Conservation (phyloP, 352 stramenopile genomes). For the Phytophthora syringae region DNA sequence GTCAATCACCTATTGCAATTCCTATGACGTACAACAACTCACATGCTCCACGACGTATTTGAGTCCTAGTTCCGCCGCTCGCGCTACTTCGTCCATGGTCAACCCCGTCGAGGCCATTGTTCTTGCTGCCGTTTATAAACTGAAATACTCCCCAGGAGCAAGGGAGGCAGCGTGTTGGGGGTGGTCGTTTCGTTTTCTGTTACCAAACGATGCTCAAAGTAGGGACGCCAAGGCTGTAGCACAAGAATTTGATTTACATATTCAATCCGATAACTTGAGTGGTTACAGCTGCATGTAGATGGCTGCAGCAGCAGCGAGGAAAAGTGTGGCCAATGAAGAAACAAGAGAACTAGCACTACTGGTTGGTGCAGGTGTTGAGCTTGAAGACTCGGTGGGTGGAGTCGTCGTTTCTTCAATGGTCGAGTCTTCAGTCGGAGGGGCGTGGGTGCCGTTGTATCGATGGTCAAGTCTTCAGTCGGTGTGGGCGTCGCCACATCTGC, state of each 20-base stretch:
- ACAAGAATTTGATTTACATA: too few species aligned
- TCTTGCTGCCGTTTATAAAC: not conserved
- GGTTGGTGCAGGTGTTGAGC: constrained; percentile 16
- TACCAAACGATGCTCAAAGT: too few species aligned
- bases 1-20: too few species aligned
- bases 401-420: constrained; percentile 7
- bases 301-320: not conserved
- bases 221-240: too few species aligned
- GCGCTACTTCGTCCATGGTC: constrained; percentile 36
- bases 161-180: not conserved
- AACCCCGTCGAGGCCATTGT: constrained; percentile 14
- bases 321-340: not conserved
- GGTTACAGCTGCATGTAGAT: constrained; percentile 3
- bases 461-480: too few species aligned
- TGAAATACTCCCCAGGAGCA: too few species aligned
- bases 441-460: constrained; percentile 3
- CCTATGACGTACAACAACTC: not conserved
- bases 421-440: constrained; percentile 22
- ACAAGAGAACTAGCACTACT: constrained; percentile 4
- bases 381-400: constrained; percentile 18
- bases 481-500: too few species aligned
- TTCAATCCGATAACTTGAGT: too few species aligned
- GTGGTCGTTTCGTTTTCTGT: constrained; percentile 30
- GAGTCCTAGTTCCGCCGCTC: constrained; percentile 26
- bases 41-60: constrained; percentile 37